Conservation (phyloP, 2,329 filamentous ascomycete species). For the Thelonectria rubi region DNA sequence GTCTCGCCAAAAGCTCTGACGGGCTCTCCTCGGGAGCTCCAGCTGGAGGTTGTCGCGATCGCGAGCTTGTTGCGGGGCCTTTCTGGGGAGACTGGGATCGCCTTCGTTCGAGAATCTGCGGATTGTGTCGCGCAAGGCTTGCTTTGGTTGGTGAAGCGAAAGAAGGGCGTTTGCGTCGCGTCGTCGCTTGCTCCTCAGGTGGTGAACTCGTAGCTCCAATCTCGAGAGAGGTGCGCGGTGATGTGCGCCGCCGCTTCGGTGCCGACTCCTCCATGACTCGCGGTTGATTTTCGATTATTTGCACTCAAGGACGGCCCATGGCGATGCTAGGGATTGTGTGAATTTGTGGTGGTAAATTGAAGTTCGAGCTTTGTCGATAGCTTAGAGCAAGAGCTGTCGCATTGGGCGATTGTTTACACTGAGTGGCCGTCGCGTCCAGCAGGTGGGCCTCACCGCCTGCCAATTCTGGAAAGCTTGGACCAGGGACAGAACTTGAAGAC, state of each 20-base stretch:
- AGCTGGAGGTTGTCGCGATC: slow-evolving; percentile 29
- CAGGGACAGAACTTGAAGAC: neutral
- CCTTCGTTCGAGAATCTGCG: slow-evolving; percentile 62
- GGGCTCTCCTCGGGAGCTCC: slow-evolving; percentile 38
- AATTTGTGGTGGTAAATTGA: slow-evolving; percentile 3
- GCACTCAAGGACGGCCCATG: slow-evolving; percentile 27
- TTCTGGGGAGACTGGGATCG: slow-evolving; percentile 50
- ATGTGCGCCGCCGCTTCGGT: slow-evolving; percentile 71
- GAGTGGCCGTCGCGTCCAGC: slow-evolving; percentile 34
- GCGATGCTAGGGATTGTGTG: neutral
- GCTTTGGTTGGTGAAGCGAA: slow-evolving; percentile 74
- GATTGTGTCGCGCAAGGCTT: slow-evolving; percentile 69
- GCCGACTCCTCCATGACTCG: slow-evolving; percentile 62
- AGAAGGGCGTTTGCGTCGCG: slow-evolving; percentile 57
- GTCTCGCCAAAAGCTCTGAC: slow-evolving; percentile 44
- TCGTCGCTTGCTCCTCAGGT: slow-evolving; percentile 41
- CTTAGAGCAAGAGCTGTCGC: slow-evolving; percentile 32
- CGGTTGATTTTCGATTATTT: neutral
- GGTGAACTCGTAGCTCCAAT: slow-evolving; percentile 48
- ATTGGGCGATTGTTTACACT: slow-evolving; percentile 41
- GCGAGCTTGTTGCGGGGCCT: slow-evolving; percentile 28
- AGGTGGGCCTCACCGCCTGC: slow-evolving; percentile 42
- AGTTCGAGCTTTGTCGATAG: neutral
- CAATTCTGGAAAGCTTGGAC: slow-evolving; percentile 3
- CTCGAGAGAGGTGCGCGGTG: slow-evolving; percentile 54